These are phyloP conservation scores for Alternaria sp. DNA, from an alignment of 2,329 filamentous ascomycete species.

Conservation along the genomic window DNA sequence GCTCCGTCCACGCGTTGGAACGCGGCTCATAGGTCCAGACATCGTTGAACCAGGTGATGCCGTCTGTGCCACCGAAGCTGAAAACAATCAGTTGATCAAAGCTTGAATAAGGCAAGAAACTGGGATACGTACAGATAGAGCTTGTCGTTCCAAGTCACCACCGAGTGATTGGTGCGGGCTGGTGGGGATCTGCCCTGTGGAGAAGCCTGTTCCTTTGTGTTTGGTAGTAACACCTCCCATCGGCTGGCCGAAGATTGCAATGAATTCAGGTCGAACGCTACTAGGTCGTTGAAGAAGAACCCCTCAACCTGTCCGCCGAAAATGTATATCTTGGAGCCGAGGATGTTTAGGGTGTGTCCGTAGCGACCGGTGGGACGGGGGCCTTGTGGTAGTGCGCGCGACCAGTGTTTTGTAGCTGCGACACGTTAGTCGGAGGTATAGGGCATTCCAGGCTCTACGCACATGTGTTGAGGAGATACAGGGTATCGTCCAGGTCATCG, in stretches of 20 bases:
- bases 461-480: constrained; percentile 98
- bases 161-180: constrained; percentile 90
- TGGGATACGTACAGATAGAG: constrained; percentile 71
- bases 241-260: constrained; percentile 88
- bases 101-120: constrained; percentile 58
- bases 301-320: constrained; percentile 98
- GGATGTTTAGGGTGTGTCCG: constrained; percentile 93
- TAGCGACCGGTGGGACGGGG: constrained; percentile 88
- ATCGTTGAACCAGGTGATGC: constrained; percentile 97
- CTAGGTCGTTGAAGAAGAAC: constrained; percentile 96
- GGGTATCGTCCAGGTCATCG: constrained; percentile 89
- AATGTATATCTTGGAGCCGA: constrained; percentile 96
- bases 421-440: constrained; percentile 32
- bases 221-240: constrained; percentile 91
- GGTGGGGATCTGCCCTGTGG: constrained; percentile 63
- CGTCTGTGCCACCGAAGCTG: constrained; percentile 97
- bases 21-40: constrained; percentile 95
- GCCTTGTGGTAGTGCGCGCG: constrained; percentile 85
- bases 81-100: constrained; percentile 14
- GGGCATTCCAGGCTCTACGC: constrained; percentile 50
- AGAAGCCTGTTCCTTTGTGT: constrained; percentile 64
- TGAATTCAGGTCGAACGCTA: constrained; percentile 94
- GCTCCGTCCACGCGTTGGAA: constrained; percentile 80
- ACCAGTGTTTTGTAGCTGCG: constrained; percentile 96
- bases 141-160: constrained; percentile 90